Conservation (phyloP, 1,284 basidiomycete species). For the Tilletia caries region DNA sequence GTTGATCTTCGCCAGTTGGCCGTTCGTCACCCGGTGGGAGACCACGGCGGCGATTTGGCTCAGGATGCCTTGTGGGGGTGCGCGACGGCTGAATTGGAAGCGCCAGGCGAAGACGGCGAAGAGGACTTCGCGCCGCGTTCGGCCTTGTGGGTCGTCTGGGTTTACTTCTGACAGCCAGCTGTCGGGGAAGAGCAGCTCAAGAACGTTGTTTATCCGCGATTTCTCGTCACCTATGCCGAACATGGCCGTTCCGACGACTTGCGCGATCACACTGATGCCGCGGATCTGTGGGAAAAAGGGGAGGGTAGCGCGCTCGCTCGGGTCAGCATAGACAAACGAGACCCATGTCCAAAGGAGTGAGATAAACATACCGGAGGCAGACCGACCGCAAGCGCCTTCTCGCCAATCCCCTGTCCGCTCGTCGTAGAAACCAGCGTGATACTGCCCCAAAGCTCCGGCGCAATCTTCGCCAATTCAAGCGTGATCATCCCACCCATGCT, state of each 20-base stretch:
- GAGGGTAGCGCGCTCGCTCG: too few relatives aligned
- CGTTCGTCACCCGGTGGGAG: conserved; percentile 66
- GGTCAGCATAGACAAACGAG: not conserved
- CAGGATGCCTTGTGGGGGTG: conserved; percentile 64
- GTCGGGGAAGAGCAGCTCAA: conserved; percentile 64
- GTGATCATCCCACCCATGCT: conserved; percentile 84
- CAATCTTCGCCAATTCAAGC: conserved; percentile 43
- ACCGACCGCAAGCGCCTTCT: conserved; percentile 14
- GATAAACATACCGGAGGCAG: conserved; percentile 25
- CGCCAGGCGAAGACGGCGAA: conserved; percentile 61
- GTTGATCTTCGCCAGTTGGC: conserved; percentile 63
- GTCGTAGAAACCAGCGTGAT: conserved; percentile 46
- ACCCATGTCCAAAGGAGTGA: not conserved
- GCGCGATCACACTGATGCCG: conserved; percentile 54
- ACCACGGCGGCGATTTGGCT: conserved; percentile 72
- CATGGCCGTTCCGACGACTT: conserved; percentile 53
- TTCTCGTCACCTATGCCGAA: conserved; percentile 60
- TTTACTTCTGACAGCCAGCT: conserved; percentile 59
- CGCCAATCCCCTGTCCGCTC: conserved; percentile 26
- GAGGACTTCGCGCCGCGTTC: not conserved
- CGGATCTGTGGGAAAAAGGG: too few relatives aligned
- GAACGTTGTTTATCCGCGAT: conserved; percentile 62
- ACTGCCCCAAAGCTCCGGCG: conserved; percentile 20
- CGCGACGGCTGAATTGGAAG: conserved; percentile 62
- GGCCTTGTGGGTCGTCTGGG: not conserved